Evolutionary conservation across 2,329 filamentous ascomycete genomes (phyloP).

Genomic region (Calonectria montana): DNA sequence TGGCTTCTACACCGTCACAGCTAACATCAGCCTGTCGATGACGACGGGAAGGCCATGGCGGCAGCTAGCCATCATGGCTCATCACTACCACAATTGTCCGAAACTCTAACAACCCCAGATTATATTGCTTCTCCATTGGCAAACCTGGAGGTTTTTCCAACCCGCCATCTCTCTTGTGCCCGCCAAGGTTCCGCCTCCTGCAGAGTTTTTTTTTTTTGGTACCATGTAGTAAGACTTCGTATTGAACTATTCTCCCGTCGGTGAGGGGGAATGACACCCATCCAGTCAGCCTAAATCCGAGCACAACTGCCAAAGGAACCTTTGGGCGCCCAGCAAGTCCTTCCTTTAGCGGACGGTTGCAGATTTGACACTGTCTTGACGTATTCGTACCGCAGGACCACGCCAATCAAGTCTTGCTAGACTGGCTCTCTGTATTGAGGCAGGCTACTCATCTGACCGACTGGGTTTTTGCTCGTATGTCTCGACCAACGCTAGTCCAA

Average conservation of each 20-base stretch:
- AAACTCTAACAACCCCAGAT: background rate
- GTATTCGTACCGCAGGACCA: background rate
- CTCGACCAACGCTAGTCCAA: background rate
- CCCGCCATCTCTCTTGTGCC: background rate
- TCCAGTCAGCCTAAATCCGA: background rate
- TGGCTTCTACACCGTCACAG: background rate
- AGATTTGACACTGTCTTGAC: background rate
- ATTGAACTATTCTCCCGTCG: background rate
- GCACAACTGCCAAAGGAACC: background rate
- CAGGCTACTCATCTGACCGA: background rate
- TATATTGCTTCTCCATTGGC: background rate
- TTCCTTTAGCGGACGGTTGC: background rate
- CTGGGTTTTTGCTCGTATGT: background rate
- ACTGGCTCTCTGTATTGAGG: background rate
- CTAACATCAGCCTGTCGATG: no score
- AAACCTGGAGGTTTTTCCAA: background rate
- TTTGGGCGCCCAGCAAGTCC: background rate
- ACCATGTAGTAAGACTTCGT: background rate
- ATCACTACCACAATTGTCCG: background rate
- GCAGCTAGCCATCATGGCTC: background rate
- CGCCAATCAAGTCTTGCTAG: background rate
- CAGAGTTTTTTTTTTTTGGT: no score
- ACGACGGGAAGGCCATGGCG: background rate
- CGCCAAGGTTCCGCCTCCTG: background rate
- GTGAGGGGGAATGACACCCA: constrained; percentile 7